phyloP scores from a whole-genome alignment of 2,329 filamentous ascomycete genomes.

The Cladosporium sp. region DNA sequence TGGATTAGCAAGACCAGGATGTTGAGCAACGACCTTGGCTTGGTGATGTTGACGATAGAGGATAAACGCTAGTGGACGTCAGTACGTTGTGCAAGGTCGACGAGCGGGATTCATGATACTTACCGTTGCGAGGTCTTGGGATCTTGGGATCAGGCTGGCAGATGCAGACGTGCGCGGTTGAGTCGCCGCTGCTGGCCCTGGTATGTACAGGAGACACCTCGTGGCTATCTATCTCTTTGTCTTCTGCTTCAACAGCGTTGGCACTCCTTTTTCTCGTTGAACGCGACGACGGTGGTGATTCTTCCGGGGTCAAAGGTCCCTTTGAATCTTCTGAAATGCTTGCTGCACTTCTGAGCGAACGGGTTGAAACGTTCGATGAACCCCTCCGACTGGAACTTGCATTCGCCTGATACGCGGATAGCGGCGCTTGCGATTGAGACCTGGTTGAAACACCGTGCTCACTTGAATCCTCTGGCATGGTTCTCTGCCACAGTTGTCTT shows the following conservation, averaged over 20 bases:
- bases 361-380: constrained; percentile 28
- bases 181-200: constrained; percentile 35
- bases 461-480: constrained; percentile 30
- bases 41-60: constrained; percentile 94
- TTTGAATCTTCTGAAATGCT: constrained; percentile 27
- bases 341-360: constrained; percentile 26
- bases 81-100: constrained; percentile 17
- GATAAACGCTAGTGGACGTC: constrained; percentile 73
- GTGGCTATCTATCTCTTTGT: constrained; percentile 24
- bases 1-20: constrained; percentile 89
- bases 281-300: constrained; percentile 31
- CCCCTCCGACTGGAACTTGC: constrained; percentile 23
- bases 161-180: constrained; percentile 56
- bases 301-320: constrained; percentile 34
- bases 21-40: constrained; percentile 69
- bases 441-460: constrained; percentile 28
- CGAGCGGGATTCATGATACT: constrained; percentile 30
- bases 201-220: constrained; percentile 26
- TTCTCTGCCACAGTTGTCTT: constrained; percentile 36
- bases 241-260: constrained; percentile 28
- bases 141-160: constrained; percentile 70
- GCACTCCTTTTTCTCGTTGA: constrained; percentile 31
- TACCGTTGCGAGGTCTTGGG: constrained; percentile 66
- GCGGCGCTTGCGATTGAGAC: constrained; percentile 25
- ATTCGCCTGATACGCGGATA: constrained; percentile 4